Evolutionary conservation across 306 rosid species (phyloP).

Genomic region (Erythrophleum fordii): DNA sequence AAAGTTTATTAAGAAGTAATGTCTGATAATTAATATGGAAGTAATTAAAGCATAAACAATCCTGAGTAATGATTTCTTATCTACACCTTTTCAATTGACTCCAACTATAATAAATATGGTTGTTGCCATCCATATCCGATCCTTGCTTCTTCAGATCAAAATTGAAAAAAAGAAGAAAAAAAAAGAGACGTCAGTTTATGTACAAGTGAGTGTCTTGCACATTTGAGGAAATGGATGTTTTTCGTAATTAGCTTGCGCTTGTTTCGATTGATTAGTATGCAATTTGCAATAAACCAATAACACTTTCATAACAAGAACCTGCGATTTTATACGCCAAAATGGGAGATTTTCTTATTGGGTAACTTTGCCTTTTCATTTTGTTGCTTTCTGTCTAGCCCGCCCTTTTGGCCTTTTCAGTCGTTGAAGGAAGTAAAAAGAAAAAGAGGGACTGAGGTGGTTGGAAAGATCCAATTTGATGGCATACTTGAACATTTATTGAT

Average conservation of each 20-base stretch:
- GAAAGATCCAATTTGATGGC: too few species aligned
- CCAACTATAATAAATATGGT: background rate
- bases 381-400: too few species aligned
- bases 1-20: conserved; percentile 21
- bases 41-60: background rate
- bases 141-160: background rate
- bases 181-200: background rate
- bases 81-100: background rate
- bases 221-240: background rate
- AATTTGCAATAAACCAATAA: background rate
- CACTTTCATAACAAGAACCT: background rate
- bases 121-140: background rate
- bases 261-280: background rate
- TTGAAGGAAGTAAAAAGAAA: too few species aligned
- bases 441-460: too few species aligned
- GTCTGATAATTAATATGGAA: background rate
- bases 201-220: background rate
- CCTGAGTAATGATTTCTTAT: background rate
- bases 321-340: background rate
- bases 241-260: background rate
- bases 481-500: too few species aligned
- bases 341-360: too few species aligned
- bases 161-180: too few species aligned
- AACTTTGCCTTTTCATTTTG: too few species aligned
- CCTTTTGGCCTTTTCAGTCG: too few species aligned